Evolutionary conservation across 208 protist genomes (phyloP).

Genomic region (Entamoeba histolytica): DNA sequence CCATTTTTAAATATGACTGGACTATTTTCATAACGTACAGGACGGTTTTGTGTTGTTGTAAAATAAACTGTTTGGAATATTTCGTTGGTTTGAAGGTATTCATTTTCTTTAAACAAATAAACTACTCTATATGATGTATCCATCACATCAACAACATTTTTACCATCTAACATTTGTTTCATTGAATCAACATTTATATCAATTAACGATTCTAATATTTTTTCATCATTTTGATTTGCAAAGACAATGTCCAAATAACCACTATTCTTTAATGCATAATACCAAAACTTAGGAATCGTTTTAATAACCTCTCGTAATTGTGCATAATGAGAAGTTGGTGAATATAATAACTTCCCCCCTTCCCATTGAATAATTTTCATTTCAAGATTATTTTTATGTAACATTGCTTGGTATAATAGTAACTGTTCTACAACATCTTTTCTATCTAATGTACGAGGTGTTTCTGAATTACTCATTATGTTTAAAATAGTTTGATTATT

Average conservation of each 20-base stretch:
- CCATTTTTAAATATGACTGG: background rate
- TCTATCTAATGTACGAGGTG: no score
- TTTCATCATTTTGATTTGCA: background rate
- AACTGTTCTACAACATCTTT: background rate
- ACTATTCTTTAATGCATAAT: background rate
- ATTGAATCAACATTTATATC: background rate
- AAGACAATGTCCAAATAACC: background rate
- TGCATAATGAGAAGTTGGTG: background rate
- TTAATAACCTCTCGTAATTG: background rate
- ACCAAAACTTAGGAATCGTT: background rate
- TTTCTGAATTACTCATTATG: no score
- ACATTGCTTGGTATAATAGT: background rate
- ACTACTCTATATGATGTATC: background rate
- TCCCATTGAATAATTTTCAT: background rate
- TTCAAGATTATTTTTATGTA: background rate
- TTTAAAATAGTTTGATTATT: no score
- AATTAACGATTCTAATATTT: background rate
- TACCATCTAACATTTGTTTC: background rate
- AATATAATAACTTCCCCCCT: background rate
- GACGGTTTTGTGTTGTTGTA: background rate
- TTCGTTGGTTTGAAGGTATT: background rate
- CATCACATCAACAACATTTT: background rate
- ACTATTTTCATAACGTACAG: background rate
- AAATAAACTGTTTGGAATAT: background rate
- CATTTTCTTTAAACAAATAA: background rate